phyloP scores from a whole-genome alignment of 345 rosid genomes.

The Brassica napus region Da-Ae NC_063447.1:32808001-32808500 shows the following conservation, averaged over 20 bases:
- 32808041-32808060: not conserved
- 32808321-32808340: conserved; percentile 87
- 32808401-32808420: conserved; percentile 87
- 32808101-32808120: conserved; percentile 89
- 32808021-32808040: conserved; percentile 31
- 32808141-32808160: conserved; percentile 86
- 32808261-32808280: conserved; percentile 87
- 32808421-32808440: conserved; percentile 4
- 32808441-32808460: conserved; percentile 74
- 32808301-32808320: conserved; percentile 93
- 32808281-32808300: conserved; percentile 87
- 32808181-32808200: conserved; percentile 95
- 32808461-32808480: conserved; percentile 85
- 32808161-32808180: conserved; percentile 86
- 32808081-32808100: conserved; percentile 91
- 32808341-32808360: conserved; percentile 74
- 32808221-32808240: conserved; percentile 56
- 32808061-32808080: conserved; percentile 60
- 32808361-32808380: conserved; percentile 82
- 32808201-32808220: conserved; percentile 76
- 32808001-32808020: conserved; percentile 92
- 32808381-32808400: conserved; percentile 88
- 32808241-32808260: conserved; percentile 76
- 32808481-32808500: conserved; percentile 97
- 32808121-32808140: conserved; percentile 82